Conservation (phyloP, 2,329 filamentous ascomycete species). For the Fusarium sp. region DNA sequence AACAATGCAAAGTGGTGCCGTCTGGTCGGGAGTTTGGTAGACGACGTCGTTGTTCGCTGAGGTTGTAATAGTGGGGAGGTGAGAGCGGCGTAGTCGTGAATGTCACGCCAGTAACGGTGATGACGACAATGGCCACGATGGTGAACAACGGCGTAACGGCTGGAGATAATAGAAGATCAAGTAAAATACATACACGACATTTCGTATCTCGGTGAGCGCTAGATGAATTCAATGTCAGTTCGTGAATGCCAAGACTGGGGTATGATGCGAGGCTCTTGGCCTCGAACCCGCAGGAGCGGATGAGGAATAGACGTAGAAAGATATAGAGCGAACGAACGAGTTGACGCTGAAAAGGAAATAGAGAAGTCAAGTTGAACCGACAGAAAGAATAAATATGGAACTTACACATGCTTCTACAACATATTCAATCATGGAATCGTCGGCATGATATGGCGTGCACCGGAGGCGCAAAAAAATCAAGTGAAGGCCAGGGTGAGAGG, state of each 20-base stretch:
- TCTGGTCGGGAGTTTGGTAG: not conserved
- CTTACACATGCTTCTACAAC: constrained; percentile 58
- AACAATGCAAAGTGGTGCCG: constrained; percentile 3
- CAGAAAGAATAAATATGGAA: constrained; percentile 24
- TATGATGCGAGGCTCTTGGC: constrained; percentile 45
- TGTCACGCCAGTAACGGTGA: constrained; percentile 10
- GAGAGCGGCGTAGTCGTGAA: constrained; percentile 1
- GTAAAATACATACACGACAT: constrained; percentile 59
- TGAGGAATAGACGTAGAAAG: constrained; percentile 10
- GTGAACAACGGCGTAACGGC: constrained; percentile 13
- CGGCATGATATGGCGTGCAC: constrained; percentile 50
- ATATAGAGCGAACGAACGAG: constrained; percentile 10
- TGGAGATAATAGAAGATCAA: constrained; percentile 21
- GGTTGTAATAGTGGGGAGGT: constrained; percentile 16
- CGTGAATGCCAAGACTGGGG: constrained; percentile 50
- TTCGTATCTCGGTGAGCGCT: constrained; percentile 63
- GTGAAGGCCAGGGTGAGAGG: constrained; percentile 33
- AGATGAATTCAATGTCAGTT: constrained; percentile 49
- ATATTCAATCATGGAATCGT: constrained; percentile 51
- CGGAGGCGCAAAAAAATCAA: constrained; percentile 44
- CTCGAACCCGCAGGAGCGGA: constrained; percentile 34
- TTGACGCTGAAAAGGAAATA: not conserved
- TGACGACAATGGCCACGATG: constrained; percentile 15
- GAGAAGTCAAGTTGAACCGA: not conserved
- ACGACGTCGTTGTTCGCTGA: constrained; percentile 4